phyloP scores from a whole-genome alignment of 1,284 basidiomycete species.

The Pterula multifida region DNA sequence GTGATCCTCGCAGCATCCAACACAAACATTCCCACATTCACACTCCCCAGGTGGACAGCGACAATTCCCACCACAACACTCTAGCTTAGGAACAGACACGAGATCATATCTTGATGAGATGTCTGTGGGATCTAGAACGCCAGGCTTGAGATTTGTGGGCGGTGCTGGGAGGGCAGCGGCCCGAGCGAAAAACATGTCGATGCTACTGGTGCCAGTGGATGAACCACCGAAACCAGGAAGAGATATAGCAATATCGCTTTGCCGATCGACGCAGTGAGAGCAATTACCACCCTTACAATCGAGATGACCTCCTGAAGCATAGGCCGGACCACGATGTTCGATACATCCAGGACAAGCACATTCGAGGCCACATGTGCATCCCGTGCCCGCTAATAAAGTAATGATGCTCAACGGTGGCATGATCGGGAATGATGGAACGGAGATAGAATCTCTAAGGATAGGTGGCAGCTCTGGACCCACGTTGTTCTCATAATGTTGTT shows the following conservation, averaged over 20 bases:
- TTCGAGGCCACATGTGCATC: slow-evolving; percentile 56
- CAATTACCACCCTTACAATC: slow-evolving; percentile 50
- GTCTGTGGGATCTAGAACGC: slow-evolving; percentile 35
- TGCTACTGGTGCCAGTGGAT: slow-evolving; percentile 20
- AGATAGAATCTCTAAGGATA: slow-evolving; percentile 17
- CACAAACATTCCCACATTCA: slow-evolving; percentile 37
- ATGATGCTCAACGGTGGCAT: slow-evolving; percentile 51
- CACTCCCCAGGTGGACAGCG: slow-evolving; percentile 39
- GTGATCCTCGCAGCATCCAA: slow-evolving; percentile 27
- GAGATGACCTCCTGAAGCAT: slow-evolving; percentile 29
- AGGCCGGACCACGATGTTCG: slow-evolving; percentile 43
- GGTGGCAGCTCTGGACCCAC: slow-evolving; percentile 29
- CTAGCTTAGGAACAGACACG: slow-evolving; percentile 48
- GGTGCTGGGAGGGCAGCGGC: slow-evolving; percentile 48
- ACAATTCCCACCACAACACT: slow-evolving; percentile 53
- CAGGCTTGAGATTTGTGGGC: slow-evolving; percentile 28
- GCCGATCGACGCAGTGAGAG: slow-evolving; percentile 48
- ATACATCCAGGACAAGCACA: slow-evolving; percentile 68
- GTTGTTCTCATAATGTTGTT: slow-evolving; percentile 3
- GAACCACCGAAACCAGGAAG: slow-evolving; percentile 11
- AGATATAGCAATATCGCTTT: slow-evolving; percentile 30
- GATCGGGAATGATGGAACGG: slow-evolving; percentile 10
- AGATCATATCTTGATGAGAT: slow-evolving; percentile 20
- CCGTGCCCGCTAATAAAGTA: slow-evolving; percentile 43
- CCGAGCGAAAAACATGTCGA: slow-evolving; percentile 53